Base-by-base conservation (phyloP, 768 basidiomycete species). In the Lactarius akahatsu region DNA sequence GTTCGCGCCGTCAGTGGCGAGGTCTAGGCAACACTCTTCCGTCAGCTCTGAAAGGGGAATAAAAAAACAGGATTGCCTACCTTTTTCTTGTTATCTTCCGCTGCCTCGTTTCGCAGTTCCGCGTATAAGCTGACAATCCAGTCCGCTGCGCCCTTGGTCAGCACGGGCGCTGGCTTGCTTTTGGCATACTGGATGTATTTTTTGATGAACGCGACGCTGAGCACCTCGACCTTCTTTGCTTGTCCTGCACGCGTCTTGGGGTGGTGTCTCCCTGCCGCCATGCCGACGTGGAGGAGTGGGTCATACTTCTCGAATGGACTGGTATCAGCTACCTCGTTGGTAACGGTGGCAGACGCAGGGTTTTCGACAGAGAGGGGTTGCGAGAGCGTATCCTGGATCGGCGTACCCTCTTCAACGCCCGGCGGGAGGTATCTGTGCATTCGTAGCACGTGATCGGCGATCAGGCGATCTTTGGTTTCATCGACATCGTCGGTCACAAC, bases 141-240 rank as follows among this genome's bases (percentile, higher is more conserved):
- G 75, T 97, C 95, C 64, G 96, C 94, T 6, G 97, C 97, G 47
- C 92, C 94, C 75, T 94, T 90, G 8, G 93, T 96, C 70, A 98
- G 79, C 28, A 84, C 86, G 1, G 97, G 97, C 64, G 90, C 84
- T 20, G 88, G 83, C 72, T 90, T 88, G 77, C 86, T 91, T 79
- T 98, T 98, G 52, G 96, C 92, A 72, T 98, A 98, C 77, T 98
- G 96, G 64, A 99, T 91, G 72, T 96, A 98, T 78, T 98, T 98
- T 79, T 99, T 99, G 75, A 99, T 88, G 74, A 99, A 99, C 6
- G 89, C 80, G 67, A 97, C 94, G 72, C 88, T 94, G 64, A 99
- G 82, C 45, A 99, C 88, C 77, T 98, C 95, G 67, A 87, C 84
- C 75, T 85, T 84, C 77, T 87, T 89, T 57, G 79, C 75, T 77